phyloP scores from a whole-genome alignment of 305 asterid genomes.

The Lippia alba region DNA sequence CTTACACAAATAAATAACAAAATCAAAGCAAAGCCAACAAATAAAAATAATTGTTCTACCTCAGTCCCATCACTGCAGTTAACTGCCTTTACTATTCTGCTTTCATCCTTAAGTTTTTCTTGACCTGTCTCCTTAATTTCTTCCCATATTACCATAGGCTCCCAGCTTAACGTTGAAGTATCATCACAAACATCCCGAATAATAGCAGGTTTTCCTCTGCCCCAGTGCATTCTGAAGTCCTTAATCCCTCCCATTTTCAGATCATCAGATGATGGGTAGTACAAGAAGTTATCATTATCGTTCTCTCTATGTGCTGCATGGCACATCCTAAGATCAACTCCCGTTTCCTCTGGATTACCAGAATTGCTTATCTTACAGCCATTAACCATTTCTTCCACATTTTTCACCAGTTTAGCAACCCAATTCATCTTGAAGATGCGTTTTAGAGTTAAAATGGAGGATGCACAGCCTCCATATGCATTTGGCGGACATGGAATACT shows the following conservation, averaged over 20 bases:
- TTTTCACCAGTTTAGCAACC: slow-evolving; percentile 92
- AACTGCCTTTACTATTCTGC: slow-evolving; percentile 81
- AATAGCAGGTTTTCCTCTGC: slow-evolving; percentile 80
- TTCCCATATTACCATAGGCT: slow-evolving; percentile 81
- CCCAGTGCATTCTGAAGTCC: slow-evolving; percentile 84
- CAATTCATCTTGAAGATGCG: slow-evolving; percentile 99
- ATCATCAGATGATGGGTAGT: slow-evolving; percentile 71
- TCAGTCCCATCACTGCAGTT: slow-evolving; percentile 70
- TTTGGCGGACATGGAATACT: slow-evolving; percentile 81
- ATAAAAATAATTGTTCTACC: slow-evolving; percentile 49
- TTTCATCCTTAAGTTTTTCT: slow-evolving; percentile 73
- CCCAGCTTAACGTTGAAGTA: slow-evolving; percentile 75
- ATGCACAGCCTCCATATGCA: slow-evolving; percentile 83
- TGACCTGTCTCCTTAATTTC: slow-evolving; percentile 82
- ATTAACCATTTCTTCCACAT: slow-evolving; percentile 94
- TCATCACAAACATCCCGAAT: slow-evolving; percentile 78
- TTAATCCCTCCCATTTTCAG: slow-evolving; percentile 73
- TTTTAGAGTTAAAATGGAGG: slow-evolving; percentile 63
- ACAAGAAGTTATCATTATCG: slow-evolving; percentile 64
- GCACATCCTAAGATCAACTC: slow-evolving; percentile 47
- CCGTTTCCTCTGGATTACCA: slow-evolving; percentile 52
- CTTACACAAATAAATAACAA: slow-evolving; percentile 25
- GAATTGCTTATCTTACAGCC: slow-evolving; percentile 67
- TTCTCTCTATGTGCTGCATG: slow-evolving; percentile 69
- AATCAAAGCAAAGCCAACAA: too few species aligned